Base-by-base conservation (phyloP, 2,329 filamentous ascomycete genomes). In the Arthrobotrys conoides region DNA sequence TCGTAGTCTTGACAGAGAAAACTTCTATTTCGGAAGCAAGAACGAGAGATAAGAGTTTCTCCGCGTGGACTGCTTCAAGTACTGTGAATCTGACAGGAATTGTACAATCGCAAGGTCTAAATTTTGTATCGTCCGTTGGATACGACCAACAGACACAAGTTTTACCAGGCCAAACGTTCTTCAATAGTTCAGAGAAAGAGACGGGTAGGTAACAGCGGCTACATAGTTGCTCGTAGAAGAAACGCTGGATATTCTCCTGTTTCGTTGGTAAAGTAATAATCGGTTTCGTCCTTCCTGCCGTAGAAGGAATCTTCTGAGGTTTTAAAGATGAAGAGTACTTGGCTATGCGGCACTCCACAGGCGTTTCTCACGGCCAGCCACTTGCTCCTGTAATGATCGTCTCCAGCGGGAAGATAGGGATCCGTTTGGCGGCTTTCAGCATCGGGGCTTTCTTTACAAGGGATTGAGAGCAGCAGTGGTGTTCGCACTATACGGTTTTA, bases 401-500 rank as follows among this genome's bases (percentile, higher is more conserved):
- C 66, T 6, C 18, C 51, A 16, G 48, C 1, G 38, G 59, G 59
- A 9, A 16, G 20, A 8, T 22, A 27, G 0, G 53, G 22, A 8
- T 51, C 66, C n/a, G 22, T 12, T 12, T 8, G 3, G 8, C 18
- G 22, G 41, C 16, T 14, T 14, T 12, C 10, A 8, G n/a, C 12
- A 14, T 61, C 14, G n/a, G 20, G 33, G n/a, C 48, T 57, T 8
- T 36, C n/a, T n/a, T 22, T 3, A 33, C 1, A 49, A 57, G 16
- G 24, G 30, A 49, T 49, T 33, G 33, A 4, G 70, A 61, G n/a
- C 61, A 73, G 12, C 70, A 49, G 33, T 67, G 70, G n/a, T 73
- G 70, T 16, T 73, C 38, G 41, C 70, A 73, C 70, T 61, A 67
- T 9, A 73, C 30, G 0, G 61, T 73, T 20, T 53, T 59, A 9